Conservation (phyloP, 352 stramenopile species). For the Globisporangium recalcitrans region DNA sequence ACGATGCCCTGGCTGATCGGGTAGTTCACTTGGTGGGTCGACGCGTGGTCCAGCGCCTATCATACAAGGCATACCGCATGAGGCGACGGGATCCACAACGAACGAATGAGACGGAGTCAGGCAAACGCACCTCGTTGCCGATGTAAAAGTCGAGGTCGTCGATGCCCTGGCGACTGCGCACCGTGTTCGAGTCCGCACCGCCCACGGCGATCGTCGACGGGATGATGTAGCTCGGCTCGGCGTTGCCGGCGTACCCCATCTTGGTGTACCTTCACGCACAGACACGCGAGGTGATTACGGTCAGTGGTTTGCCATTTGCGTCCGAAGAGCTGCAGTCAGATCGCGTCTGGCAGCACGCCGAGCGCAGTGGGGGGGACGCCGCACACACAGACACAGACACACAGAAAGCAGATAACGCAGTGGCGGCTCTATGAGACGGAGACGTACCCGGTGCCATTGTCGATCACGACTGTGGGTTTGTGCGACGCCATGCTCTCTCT, state of each 20-base stretch:
- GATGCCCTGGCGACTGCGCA: slow-evolving; percentile 86
- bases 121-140: slow-evolving; percentile 65
- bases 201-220: slow-evolving; percentile 90
- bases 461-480: slow-evolving; percentile 94
- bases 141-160: slow-evolving; percentile 96
- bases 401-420: neutral
- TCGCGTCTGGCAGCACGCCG: too few relatives aligned
- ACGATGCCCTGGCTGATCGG: slow-evolving; percentile 87
- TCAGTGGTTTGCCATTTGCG: neutral
- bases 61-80: neutral
- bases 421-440: neutral
- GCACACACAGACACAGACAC: neutral
- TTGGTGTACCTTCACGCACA: slow-evolving; percentile 89
- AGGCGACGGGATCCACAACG: neutral
- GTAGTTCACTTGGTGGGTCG: slow-evolving; percentile 91
- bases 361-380: neutral
- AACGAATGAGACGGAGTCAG: neutral
- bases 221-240: slow-evolving; percentile 94
- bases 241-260: slow-evolving; percentile 94
- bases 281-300: slow-evolving; percentile 1
- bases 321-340: slow-evolving; percentile 6
- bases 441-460: slow-evolving; percentile 93
- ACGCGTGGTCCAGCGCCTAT: slow-evolving; percentile 76
- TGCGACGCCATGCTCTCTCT: slow-evolving; percentile 43
- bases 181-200: slow-evolving; percentile 51